Evolutionary conservation across 2,329 filamentous ascomycete species (phyloP).

Genomic region (Polychaeton citri): DNA sequence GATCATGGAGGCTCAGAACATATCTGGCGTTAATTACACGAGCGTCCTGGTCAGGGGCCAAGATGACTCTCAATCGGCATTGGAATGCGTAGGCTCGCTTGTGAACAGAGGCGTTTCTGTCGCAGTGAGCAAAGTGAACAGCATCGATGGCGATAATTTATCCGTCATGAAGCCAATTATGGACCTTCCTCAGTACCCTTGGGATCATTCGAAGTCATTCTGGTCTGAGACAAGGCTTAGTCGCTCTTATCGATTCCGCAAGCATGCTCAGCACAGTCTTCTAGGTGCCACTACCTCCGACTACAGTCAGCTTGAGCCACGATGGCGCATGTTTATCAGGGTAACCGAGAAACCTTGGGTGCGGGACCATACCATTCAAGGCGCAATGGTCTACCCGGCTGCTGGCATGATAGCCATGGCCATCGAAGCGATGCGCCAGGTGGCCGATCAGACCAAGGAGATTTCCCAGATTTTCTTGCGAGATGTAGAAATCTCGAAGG

Average conservation of each 20-base stretch:
- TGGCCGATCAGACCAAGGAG: not conserved
- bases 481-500: not conserved
- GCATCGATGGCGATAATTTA: not conserved
- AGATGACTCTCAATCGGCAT: not conserved
- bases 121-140: not conserved
- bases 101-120: not conserved
- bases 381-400: slow-evolving; percentile 5
- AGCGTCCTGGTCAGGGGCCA: not conserved
- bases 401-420: slow-evolving; percentile 6
- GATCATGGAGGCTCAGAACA: not conserved
- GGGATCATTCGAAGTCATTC: slow-evolving; percentile 6
- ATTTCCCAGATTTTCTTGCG: not conserved
- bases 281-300: slow-evolving; percentile 3
- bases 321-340: slow-evolving; percentile 17
- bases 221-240: slow-evolving; percentile 6
- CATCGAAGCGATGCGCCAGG: slow-evolving; percentile 4
- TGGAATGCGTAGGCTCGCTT: not conserved
- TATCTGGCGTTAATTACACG: not conserved
- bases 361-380: slow-evolving; percentile 12
- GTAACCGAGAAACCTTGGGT: slow-evolving; percentile 20
- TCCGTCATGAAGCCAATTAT: not conserved
- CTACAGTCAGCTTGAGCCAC: slow-evolving; percentile 3
- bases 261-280: slow-evolving; percentile 1
- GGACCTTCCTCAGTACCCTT: slow-evolving; percentile 8
- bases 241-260: slow-evolving; percentile 3